These are phyloP conservation scores for Leishmania martiniquensis DNA, from an alignment of 208 protist species.

Conservation along the genomic window DNA sequence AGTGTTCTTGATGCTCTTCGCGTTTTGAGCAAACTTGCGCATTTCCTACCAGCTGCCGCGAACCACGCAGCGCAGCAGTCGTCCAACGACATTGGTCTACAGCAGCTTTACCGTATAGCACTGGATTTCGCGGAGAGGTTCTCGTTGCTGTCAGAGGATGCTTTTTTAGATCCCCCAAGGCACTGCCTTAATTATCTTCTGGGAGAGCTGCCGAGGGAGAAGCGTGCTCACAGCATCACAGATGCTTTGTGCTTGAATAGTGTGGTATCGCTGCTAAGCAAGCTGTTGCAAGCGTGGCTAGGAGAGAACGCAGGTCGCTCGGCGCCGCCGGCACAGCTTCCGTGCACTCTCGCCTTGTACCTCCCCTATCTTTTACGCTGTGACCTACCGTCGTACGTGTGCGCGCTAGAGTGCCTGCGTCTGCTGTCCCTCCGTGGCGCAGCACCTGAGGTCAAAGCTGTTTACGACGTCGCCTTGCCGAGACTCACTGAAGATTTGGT, in stretches of 20 bases:
- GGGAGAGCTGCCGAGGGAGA: background rate
- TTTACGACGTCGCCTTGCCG: constrained; percentile 13
- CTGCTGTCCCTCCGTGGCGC: background rate
- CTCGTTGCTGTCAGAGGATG: constrained; percentile 5
- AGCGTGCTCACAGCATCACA: constrained; percentile 6
- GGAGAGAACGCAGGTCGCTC: background rate
- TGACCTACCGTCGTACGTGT: constrained; percentile 22
- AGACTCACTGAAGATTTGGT: constrained; percentile 28
- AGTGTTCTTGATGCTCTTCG: constrained; percentile 11
- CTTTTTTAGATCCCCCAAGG: constrained; percentile 11
- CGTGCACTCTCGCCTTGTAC: constrained; percentile 22
- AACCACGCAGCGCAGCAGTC: too few species aligned
- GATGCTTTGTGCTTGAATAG: constrained; percentile 15
- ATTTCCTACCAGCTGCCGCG: background rate
- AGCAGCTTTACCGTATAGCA: constrained; percentile 1
- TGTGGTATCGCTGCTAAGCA: constrained; percentile 7
- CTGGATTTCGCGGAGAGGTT: background rate
- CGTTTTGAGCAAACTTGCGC: background rate
- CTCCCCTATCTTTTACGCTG: constrained; percentile 29
- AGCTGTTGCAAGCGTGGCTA: constrained; percentile 20
- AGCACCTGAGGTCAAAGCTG: constrained; percentile 15
- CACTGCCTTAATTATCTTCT: constrained; percentile 21
- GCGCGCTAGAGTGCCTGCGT: constrained; percentile 14
- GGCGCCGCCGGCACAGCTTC: constrained; percentile 19
- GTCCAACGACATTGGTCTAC: background rate